Evolutionary conservation across 2,329 filamentous ascomycete species (phyloP).

Genomic region (Cladophialophora immunda): DNA sequence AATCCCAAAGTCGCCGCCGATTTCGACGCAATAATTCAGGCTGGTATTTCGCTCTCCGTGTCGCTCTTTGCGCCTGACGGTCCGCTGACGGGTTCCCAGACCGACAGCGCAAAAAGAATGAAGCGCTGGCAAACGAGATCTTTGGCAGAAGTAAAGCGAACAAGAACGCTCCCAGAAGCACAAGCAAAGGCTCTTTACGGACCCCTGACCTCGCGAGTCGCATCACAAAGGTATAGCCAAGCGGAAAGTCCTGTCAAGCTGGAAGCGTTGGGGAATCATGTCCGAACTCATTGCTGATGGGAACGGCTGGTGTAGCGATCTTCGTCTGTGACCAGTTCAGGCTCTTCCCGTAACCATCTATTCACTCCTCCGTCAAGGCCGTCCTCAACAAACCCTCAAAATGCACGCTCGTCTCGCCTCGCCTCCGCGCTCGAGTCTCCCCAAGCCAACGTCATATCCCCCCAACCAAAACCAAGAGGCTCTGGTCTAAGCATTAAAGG

Average conservation of each 20-base stretch:
- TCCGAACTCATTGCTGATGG: constrained; percentile 25
- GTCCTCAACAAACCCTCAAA: constrained; percentile 45
- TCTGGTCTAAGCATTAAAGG: constrained; percentile 64
- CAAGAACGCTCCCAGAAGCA: constrained; percentile 46
- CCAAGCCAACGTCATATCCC: constrained; percentile 46
- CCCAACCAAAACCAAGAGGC: constrained; percentile 42
- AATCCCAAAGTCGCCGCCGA: constrained; percentile 50
- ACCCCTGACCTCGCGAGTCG: constrained; percentile 65
- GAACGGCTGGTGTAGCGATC: constrained; percentile 45
- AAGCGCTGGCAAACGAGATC: constrained; percentile 66
- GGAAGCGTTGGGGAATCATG: not conserved
- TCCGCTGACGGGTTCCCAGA: constrained; percentile 47
- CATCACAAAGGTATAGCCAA: constrained; percentile 60
- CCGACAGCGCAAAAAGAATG: constrained; percentile 64
- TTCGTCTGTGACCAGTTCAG: constrained; percentile 42
- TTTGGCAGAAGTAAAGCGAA: constrained; percentile 64
- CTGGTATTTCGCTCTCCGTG: constrained; percentile 50
- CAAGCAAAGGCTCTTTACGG: constrained; percentile 51
- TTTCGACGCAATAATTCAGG: constrained; percentile 62
- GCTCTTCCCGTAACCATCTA: constrained; percentile 31
- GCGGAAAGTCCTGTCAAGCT: constrained; percentile 4
- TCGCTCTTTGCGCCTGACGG: not conserved
- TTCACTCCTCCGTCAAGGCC: constrained; percentile 39
- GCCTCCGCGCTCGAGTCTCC: constrained; percentile 39
- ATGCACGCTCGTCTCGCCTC: constrained; percentile 46